Conservation (phyloP, 768 basidiomycete species). For the Nevesoporus exiguus region DNA sequence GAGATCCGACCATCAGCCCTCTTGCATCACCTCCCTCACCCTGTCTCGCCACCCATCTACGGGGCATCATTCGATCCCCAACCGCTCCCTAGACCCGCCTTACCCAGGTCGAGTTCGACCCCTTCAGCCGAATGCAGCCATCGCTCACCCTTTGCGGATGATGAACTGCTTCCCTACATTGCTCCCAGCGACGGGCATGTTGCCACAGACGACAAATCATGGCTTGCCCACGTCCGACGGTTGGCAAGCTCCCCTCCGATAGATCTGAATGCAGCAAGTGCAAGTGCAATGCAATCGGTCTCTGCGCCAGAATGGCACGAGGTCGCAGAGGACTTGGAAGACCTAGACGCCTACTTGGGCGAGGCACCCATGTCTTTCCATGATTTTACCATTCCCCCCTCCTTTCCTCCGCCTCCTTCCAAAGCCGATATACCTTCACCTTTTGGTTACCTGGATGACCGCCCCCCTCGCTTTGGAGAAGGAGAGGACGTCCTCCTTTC, state of each 20-base stretch:
- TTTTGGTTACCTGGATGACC: constrained; percentile 32
- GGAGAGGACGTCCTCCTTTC: constrained; percentile 31
- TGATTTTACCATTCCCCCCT: constrained; percentile 10
- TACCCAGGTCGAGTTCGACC: constrained; percentile 4
- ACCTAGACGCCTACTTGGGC: constrained; percentile 7
- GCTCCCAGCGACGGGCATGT: constrained; percentile 49
- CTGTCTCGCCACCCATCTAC: constrained; percentile 44
- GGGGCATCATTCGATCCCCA: constrained; percentile 29
- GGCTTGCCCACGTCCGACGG: constrained; percentile 51
- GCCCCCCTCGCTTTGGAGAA: constrained; percentile 36
- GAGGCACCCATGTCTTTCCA: constrained; percentile 7
- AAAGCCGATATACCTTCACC: constrained; percentile 42
- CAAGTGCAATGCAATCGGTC: constrained; percentile 23
- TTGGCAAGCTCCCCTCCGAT: constrained; percentile 52
- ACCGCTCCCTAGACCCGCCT: constrained; percentile 1
- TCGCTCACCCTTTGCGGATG: constrained; percentile 1
- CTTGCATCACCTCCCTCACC: constrained; percentile 17
- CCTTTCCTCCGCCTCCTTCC: constrained; percentile 34
- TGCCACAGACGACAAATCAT: constrained; percentile 60
- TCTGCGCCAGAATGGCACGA: constrained; percentile 57
- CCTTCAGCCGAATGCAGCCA: constrained; percentile 13
- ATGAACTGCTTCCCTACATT: constrained; percentile 29
- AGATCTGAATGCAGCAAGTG: constrained; percentile 10
- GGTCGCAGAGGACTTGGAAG: constrained; percentile 39
- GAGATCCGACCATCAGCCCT: background rate